Conservation (phyloP, 2,329 filamentous ascomycete genomes). For the Pezicula carpinea region DNA sequence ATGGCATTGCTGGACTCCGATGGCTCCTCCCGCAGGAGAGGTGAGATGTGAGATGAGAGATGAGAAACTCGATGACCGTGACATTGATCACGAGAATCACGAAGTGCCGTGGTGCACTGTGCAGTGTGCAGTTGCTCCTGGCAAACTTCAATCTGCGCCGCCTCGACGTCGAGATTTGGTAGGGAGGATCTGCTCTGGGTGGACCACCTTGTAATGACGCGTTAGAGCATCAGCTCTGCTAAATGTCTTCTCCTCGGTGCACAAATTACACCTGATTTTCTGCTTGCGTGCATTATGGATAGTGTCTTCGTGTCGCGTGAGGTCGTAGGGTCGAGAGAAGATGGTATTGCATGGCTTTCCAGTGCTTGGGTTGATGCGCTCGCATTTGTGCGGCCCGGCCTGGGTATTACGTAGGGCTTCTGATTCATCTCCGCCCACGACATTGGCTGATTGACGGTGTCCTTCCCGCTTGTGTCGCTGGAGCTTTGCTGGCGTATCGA, state of each 20-base stretch:
- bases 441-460: slow-evolving; percentile 68
- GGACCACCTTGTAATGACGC: slow-evolving; percentile 88
- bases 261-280: slow-evolving; percentile 89
- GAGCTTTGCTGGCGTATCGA: slow-evolving; percentile 79
- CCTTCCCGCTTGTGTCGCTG: slow-evolving; percentile 96
- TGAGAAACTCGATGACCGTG: no score
- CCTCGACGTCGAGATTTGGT: slow-evolving; percentile 48
- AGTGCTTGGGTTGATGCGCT: slow-evolving; percentile 89
- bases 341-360: slow-evolving; percentile 92
- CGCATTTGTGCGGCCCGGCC: slow-evolving; percentile 88
- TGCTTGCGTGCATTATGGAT: slow-evolving; percentile 94
- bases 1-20: no score
- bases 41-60: no score
- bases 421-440: slow-evolving; percentile 38
- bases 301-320: slow-evolving; percentile 94
- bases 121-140: not conserved
- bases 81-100: not conserved
- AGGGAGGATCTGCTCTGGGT: slow-evolving; percentile 82
- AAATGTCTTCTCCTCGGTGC: slow-evolving; percentile 95
- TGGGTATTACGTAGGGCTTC: slow-evolving; percentile 70
- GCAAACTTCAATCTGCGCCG: not conserved
- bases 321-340: slow-evolving; percentile 92
- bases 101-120: not conserved
- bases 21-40: no score
- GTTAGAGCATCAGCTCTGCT: slow-evolving; percentile 93